Base-by-base conservation (phyloP, 192 early-diverging fungal genomes). In the Backusella liffmaniae region DNA sequence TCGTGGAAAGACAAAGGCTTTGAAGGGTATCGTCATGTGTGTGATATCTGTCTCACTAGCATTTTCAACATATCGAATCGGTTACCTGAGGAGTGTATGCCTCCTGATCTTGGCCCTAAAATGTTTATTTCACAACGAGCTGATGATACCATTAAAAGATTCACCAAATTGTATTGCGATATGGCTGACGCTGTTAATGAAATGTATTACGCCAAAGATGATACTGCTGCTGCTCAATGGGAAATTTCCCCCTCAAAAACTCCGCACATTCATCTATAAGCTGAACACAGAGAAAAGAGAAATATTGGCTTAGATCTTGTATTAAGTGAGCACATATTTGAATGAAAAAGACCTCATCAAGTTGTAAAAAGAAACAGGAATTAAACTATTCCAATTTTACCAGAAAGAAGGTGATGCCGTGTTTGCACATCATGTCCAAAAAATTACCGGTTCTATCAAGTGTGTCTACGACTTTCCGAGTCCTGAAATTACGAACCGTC, bases 141-240 rank as follows among this genome's bases (percentile, higher is more conserved):
- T 1, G 49, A 13, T 15, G 0, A 2, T 0, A 4, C 0, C 16
- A 49, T 49, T 3, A 49, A 49, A 15, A 49, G 46, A 2, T 39
- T 3, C 9, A 39, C 37, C 5, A 39, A 39, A 2, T 2, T 4
- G 0, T 5, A 95, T 70, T 86, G 91, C 56, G 92, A 95, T 75
- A 91, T 94, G 85, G 87, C 94, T 7, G 92, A 95, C 67, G 92
- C 92, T 1, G 90, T 92, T 23, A 95, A 94, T 66, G 82, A 94
- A 18, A 92, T 95, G 37, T 26, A 0, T 0, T 26, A 26, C 26
- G 26, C 26, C 26, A 26, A 26, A 26, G 26, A 26, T 26, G 26
- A 26, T 26, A 26, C 35, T 15, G 76, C 85, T 1, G 84, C 85
- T 4, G 88, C 88, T 0, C 86, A 90, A 2, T 94, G 92, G 92